A percentile compares a stretch with the other conserved stretches of the same genome.
Evolutionary conservation across 163 green algal species (phyloP).

Genomic region (Trebouxiophyceae sp.): DNA sequence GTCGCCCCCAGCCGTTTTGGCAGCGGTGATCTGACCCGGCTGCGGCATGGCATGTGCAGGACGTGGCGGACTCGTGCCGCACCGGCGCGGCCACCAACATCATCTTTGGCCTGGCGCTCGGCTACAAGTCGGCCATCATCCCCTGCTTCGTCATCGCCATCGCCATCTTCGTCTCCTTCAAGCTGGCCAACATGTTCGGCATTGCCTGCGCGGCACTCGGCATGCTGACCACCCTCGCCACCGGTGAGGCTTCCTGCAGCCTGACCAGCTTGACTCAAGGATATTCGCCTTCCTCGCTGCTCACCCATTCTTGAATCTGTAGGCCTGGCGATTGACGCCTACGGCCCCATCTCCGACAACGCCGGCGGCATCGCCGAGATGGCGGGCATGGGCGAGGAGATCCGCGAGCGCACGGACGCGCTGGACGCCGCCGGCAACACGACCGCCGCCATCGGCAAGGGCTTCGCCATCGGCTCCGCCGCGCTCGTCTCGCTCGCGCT

Average conservation of each 20-base stretch:
- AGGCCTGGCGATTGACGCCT: constrained; percentile 87
- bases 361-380: constrained; percentile 99
- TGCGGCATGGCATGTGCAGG: too few species aligned
- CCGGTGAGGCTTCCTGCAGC: constrained; percentile 37
- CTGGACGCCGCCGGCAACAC: constrained; percentile 98
- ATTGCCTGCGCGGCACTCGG: constrained; percentile 94
- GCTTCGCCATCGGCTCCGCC: constrained; percentile 98
- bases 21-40: too few species aligned
- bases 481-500: constrained; percentile 96
- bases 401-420: constrained; percentile 92
- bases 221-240: constrained; percentile 94
- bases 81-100: constrained; percentile 98
- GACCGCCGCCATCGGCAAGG: constrained; percentile 99
- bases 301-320: background rate
- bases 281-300: background rate
- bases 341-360: constrained; percentile 99
- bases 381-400: constrained; percentile 94
- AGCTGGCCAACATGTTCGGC: constrained; percentile 89
- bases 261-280: background rate
- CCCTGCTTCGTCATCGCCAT: constrained; percentile 86
- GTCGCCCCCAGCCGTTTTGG: too few species aligned
- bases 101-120: constrained; percentile 98
- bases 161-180: constrained; percentile 85
- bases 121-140: constrained; percentile 97
- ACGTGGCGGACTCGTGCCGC: constrained; percentile 91